These are phyloP conservation scores for Phlebiopsis gigantea DNA, from an alignment of 768 basidiomycete genomes.

Conservation along the genomic window DNA sequence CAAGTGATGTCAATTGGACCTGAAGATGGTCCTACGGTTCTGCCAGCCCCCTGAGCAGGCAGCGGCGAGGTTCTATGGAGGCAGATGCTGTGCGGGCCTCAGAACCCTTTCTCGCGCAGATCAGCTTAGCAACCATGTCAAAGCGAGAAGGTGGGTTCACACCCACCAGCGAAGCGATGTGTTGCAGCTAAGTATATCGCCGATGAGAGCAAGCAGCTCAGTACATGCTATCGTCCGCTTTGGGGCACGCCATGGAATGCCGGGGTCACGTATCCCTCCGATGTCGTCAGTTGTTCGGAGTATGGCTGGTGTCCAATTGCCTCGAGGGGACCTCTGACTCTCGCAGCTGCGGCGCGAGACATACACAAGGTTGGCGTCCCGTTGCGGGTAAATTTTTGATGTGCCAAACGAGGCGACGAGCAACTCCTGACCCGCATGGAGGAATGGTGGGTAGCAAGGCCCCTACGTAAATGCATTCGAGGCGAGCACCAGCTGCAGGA, in stretches of 20 bases:
- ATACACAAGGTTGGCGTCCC: neutral
- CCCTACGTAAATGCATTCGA: neutral
- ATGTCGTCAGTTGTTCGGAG: neutral
- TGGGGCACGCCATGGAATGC: neutral
- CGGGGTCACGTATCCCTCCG: neutral
- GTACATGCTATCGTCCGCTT: neutral
- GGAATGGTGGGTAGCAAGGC: neutral
- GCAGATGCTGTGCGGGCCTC: conserved; percentile 4
- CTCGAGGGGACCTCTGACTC: neutral
- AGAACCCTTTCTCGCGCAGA: conserved; percentile 5
- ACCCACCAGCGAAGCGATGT: neutral
- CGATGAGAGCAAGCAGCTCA: neutral
- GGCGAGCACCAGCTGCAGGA: neutral
- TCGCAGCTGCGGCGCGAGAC: neutral
- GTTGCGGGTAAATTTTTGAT: neutral
- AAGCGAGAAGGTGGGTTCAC: neutral
- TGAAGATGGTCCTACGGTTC: conserved; percentile 10
- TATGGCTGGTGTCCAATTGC: neutral
- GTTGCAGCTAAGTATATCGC: neutral
- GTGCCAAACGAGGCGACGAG: neutral
- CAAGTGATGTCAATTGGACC: conserved; percentile 10
- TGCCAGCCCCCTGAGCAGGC: neutral
- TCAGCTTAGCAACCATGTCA: conserved; percentile 4
- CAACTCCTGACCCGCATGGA: neutral
- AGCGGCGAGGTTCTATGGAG: neutral